Base-by-base conservation (phyloP, 164 flowering plant species). In the Annona squamosa region DNA sequence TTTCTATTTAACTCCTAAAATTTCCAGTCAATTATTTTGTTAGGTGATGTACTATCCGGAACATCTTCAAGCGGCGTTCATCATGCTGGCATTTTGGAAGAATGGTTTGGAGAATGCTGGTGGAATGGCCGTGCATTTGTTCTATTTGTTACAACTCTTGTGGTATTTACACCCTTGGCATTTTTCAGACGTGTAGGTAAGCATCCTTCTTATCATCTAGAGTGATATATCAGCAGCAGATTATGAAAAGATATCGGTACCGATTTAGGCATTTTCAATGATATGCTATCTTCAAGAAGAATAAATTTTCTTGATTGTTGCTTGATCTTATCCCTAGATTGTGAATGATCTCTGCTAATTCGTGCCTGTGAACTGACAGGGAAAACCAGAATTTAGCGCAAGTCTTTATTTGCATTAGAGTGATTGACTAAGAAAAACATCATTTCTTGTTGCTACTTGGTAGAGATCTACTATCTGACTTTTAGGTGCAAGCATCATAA, bases 31-130 rank as follows among this genome's bases (percentile, higher is more conserved):
- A 46, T 65, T 16, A 43, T 65, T 6, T 65, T 62, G 17, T 65
- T 48, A 93, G 98, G 98, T 73, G 97, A 94, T 87, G 97, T 94
- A 77, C 84, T 92, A 16, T 89, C 98, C 45, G 97, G 98, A 74
- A 87, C 94, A 70, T 85, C 94, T 74, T 77, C 97, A 61, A 82
- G 82, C 76, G 95, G 93, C 70, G 71, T 81, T 74, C 97, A 94
- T 79, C 97, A 92, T 76, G 75, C 90, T 46, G 98, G 98, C 70
- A 83, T 94, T 3, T 82, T 94, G 59, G 95, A 92, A 82, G 94
- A 89, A 48, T 94, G 93, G 97, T 94, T 94, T 82, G 97, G 98
- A 44, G 87, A 66, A 48, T 93, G 89, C 46, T 92, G 97, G 97
- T 94, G 98, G 98, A 94, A 80, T 74, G 89, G 88, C n/a, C 87